Percentiles rank a stretch among this genome's conserved stretches.
Conservation (phyloP, 352 stramenopile species). For the Halophytophthora batemanensis region DNA sequence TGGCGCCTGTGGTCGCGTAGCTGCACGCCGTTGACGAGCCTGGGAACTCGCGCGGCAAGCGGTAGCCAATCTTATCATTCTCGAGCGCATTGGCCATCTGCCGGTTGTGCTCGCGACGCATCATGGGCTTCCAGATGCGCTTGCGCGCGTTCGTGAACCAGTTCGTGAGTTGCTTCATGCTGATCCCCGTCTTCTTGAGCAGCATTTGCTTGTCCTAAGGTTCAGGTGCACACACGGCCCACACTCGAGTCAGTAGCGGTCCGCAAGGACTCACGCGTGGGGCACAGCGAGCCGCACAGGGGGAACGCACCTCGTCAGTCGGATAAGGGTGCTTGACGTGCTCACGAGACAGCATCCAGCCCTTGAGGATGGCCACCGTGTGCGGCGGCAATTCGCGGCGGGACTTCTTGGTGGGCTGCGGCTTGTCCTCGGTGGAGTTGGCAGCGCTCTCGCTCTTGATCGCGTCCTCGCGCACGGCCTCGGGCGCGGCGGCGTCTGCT, state of each 20-base stretch:
- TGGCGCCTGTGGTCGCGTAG: slow-evolving; percentile 34
- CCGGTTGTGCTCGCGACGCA: slow-evolving; percentile 77
- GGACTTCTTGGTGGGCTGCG: slow-evolving; percentile 66
- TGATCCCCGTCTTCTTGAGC: slow-evolving; percentile 86
- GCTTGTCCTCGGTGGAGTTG: slow-evolving; percentile 36
- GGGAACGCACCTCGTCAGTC: slow-evolving; percentile 80
- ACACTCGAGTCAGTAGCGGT: too few relatives aligned
- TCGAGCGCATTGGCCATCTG: slow-evolving; percentile 74
- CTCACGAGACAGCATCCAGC: slow-evolving; percentile 87
- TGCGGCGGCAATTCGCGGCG: slow-evolving; percentile 77
- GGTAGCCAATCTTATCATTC: slow-evolving; percentile 52
- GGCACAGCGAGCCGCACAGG: too few relatives aligned
- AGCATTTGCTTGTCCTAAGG: slow-evolving; percentile 91
- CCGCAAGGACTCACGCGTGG: too few relatives aligned
- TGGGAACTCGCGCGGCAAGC: slow-evolving; percentile 29
- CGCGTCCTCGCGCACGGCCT: slow-evolving; percentile 21
- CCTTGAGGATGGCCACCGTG: slow-evolving; percentile 83
- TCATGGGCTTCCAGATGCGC: slow-evolving; percentile 90
- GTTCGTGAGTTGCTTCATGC: slow-evolving; percentile 90
- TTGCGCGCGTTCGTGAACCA: slow-evolving; percentile 90
- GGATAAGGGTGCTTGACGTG: slow-evolving; percentile 90
- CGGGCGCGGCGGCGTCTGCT: slow-evolving; percentile 12
- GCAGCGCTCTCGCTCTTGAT: slow-evolving; percentile 21
- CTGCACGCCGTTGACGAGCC: slow-evolving; percentile 24
- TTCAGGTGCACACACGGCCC: too few relatives aligned